These are phyloP conservation scores for Brassica balearica DNA, from an alignment of 441 rosid genomes.

Conservation along the genomic window DNA sequence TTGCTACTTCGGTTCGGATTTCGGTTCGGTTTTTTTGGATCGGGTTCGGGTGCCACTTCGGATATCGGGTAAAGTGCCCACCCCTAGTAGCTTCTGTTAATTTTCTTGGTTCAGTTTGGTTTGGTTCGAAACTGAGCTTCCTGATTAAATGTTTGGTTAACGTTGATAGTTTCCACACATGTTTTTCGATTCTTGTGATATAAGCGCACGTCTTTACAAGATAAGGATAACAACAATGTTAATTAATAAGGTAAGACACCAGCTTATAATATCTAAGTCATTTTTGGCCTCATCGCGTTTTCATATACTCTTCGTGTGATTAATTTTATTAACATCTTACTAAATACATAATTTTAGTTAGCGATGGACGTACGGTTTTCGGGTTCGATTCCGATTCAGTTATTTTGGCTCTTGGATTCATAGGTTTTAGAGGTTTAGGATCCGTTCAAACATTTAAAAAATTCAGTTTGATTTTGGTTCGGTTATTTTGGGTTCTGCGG, in stretches of 20 bases:
- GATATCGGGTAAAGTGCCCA: too few relatives aligned
- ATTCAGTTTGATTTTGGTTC: too few relatives aligned
- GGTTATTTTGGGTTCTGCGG: too few relatives aligned
- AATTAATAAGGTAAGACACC: neutral
- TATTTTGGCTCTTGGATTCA: too few relatives aligned
- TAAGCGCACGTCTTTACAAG: neutral
- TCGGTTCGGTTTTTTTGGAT: too few relatives aligned
- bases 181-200: constrained; percentile 9
- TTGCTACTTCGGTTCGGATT: too few relatives aligned
- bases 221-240: constrained; percentile 4
- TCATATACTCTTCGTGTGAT: neutral
- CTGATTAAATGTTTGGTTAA: neutral
- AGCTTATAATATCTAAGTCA: neutral
- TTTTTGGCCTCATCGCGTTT: neutral
- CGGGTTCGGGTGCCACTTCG: too few relatives aligned
- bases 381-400: too few relatives aligned
- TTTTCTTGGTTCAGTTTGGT: constrained; percentile 5
- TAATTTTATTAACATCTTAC: neutral
- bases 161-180: constrained; percentile 5
- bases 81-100: neutral
- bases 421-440: too few relatives aligned
- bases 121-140: constrained; percentile 1
- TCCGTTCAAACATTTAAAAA: too few relatives aligned
- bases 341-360: too few relatives aligned
- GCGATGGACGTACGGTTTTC: too few relatives aligned